Percentiles rank a stretch among this genome's conserved stretches.
Evolutionary conservation across 108 stramenopile genomes (phyloP).

Genomic region (Cyclotella atomus): DNA sequence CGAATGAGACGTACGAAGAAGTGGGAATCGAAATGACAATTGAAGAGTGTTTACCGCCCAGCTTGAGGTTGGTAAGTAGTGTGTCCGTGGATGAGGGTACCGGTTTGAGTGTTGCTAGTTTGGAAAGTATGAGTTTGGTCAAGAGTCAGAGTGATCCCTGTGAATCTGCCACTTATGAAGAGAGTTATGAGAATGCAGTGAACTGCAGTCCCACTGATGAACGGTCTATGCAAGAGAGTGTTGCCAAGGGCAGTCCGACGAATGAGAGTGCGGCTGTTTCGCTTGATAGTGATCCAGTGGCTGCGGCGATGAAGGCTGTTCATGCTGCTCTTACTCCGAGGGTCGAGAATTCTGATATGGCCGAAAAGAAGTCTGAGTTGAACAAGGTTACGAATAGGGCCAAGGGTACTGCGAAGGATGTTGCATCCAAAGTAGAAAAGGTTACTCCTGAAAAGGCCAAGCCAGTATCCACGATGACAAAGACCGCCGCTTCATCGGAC

Average conservation of each 20-base stretch:
- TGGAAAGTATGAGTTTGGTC: neutral
- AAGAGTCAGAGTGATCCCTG: neutral
- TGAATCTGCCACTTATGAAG: too few relatives aligned
- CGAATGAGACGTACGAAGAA: neutral
- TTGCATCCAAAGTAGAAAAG: neutral
- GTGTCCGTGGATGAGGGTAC: conserved; percentile 4
- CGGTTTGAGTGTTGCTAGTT: neutral
- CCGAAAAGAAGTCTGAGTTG: neutral
- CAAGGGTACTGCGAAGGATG: neutral
- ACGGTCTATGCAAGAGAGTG: too few relatives aligned
- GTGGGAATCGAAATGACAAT: conserved; percentile 14
- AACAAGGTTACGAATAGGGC: neutral
- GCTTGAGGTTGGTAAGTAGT: neutral
- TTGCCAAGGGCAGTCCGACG: too few relatives aligned
- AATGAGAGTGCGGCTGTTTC: too few relatives aligned
- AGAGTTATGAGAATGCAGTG: too few relatives aligned
- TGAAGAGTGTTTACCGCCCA: conserved; percentile 10
- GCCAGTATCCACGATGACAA: too few relatives aligned
- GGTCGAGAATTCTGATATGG: neutral
- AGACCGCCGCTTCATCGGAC: too few relatives aligned
- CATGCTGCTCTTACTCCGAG: neutral
- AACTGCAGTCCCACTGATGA: too few relatives aligned
- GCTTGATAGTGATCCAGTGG: conserved; percentile 5
- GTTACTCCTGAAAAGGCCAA: neutral
- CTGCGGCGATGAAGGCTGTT: conserved; percentile 1